These are phyloP conservation scores for Nicotiana knightiana DNA, from an alignment of 257 asterid genomes.

Conservation along the genomic window DNA sequence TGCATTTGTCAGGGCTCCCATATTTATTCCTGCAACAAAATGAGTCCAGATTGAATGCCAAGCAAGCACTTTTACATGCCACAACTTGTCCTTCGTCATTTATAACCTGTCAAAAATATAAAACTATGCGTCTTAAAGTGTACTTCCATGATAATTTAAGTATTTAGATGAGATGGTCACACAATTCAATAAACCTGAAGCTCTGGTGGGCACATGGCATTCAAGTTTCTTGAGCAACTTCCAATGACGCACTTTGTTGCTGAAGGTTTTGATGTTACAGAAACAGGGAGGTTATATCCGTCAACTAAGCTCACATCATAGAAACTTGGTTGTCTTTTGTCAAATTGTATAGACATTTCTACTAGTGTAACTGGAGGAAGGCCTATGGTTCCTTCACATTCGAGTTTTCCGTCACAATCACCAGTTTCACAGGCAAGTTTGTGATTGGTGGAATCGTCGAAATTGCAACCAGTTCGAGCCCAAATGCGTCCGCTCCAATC, in stretches of 20 bases:
- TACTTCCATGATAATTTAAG: no score
- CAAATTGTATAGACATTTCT: slow-evolving; percentile 44
- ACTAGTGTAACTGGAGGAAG: slow-evolving; percentile 72
- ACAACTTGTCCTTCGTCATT: slow-evolving; percentile 44
- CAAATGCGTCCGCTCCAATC: slow-evolving; percentile 81
- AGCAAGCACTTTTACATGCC: slow-evolving; percentile 84
- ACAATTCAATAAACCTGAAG: slow-evolving; percentile 16
- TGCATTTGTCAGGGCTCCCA: slow-evolving; percentile 59
- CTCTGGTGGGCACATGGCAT: slow-evolving; percentile 47
- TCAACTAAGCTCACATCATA: slow-evolving; percentile 80
- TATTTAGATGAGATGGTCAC: neutral
- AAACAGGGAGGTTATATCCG: slow-evolving; percentile 75
- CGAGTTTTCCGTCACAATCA: slow-evolving; percentile 59
- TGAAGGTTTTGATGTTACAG: slow-evolving; percentile 25
- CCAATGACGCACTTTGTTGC: slow-evolving; percentile 34
- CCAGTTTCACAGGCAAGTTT: slow-evolving; percentile 68
- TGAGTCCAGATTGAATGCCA: slow-evolving; percentile 56
- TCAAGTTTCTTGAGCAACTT: slow-evolving; percentile 47
- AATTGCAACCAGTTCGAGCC: slow-evolving; percentile 84
- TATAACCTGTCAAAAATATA: slow-evolving; percentile 10
- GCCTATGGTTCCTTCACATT: slow-evolving; percentile 60
- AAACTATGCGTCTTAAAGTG: neutral
- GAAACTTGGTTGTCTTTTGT: slow-evolving; percentile 42
- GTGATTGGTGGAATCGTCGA: slow-evolving; percentile 16
- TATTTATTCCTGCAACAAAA: slow-evolving; percentile 71